phyloP scores from a whole-genome alignment of 169 alveolate genomes.

The Cyclospora cayetanensis region DNA sequence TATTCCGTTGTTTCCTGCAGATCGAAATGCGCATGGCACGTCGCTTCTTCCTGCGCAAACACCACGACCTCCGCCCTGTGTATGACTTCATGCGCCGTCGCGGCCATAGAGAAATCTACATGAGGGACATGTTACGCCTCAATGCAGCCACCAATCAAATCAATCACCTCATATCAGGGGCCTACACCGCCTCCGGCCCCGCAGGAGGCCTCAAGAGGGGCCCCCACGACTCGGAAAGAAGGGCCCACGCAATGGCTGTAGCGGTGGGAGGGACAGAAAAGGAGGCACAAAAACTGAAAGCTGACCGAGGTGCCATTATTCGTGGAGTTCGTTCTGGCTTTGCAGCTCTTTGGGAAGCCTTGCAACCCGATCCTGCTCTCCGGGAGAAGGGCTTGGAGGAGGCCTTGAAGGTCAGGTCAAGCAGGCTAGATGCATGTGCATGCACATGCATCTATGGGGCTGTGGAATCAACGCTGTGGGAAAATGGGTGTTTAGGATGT shows the following conservation, averaged over 20 bases:
- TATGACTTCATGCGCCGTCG: slow-evolving; percentile 47
- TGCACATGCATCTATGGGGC: no score
- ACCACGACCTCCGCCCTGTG: slow-evolving; percentile 22
- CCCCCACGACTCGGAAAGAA: background rate
- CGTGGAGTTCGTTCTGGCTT: slow-evolving; percentile 69
- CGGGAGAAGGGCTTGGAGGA: slow-evolving; percentile 47
- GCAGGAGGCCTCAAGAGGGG: background rate
- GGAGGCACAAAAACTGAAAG: slow-evolving; percentile 9
- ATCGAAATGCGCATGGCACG: slow-evolving; percentile 42
- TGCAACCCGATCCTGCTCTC: slow-evolving; percentile 62
- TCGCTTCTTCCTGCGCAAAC: slow-evolving; percentile 65
- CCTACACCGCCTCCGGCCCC: background rate
- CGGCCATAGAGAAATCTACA: slow-evolving; percentile 50
- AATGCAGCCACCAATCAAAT: slow-evolving; percentile 44
- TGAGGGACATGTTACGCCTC: slow-evolving; percentile 67
- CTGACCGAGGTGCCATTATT: background rate
- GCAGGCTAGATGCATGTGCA: background rate
- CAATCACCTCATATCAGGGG: background rate
- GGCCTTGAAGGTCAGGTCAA: slow-evolving; percentile 40
- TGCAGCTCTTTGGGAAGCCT: slow-evolving; percentile 64
- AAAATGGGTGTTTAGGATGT: no score
- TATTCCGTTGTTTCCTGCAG: background rate
- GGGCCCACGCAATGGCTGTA: slow-evolving; percentile 62
- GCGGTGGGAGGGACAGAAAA: slow-evolving; percentile 6
- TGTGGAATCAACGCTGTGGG: no score